Percentiles rank a stretch among this genome's conserved stretches.
Evolutionary conservation across 2,329 filamentous ascomycete genomes (phyloP).

Genomic region (Colletotrichum spaethianum): DNA sequence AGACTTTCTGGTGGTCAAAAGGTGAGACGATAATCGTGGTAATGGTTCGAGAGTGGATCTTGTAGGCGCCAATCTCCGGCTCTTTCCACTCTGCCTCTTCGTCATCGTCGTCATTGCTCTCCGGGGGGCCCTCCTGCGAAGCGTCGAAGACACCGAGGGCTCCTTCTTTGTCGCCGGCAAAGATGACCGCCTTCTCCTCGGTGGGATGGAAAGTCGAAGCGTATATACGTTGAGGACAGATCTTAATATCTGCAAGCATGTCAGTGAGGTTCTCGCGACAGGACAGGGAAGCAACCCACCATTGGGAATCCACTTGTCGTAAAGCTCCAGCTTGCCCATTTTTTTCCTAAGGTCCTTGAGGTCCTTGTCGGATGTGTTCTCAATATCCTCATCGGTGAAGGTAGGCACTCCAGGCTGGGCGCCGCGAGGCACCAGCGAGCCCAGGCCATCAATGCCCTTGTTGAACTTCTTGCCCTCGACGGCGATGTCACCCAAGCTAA

Average conservation of each 20-base stretch:
- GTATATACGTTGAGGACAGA: slow-evolving; percentile 90
- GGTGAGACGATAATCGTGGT: slow-evolving; percentile 85
- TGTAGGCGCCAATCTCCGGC: slow-evolving; percentile 89
- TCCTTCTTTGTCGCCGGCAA: slow-evolving; percentile 95
- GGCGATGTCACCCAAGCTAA: slow-evolving; percentile 82
- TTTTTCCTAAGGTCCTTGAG: slow-evolving; percentile 80
- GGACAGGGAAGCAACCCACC: slow-evolving; percentile 62
- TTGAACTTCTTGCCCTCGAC: slow-evolving; percentile 86
- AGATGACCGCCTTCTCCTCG: slow-evolving; percentile 86
- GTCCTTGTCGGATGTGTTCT: slow-evolving; percentile 82
- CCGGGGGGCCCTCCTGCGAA: slow-evolving; percentile 73
- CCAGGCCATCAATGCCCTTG: slow-evolving; percentile 75
- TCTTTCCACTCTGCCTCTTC: slow-evolving; percentile 67
- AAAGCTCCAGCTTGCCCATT: slow-evolving; percentile 84
- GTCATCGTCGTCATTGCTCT: slow-evolving; percentile 76
- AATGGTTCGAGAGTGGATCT: slow-evolving; percentile 91
- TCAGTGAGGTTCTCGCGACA: not conserved
- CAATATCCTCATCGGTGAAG: slow-evolving; percentile 87
- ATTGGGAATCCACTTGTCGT: slow-evolving; percentile 87
- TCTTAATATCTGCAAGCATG: slow-evolving; percentile 79
- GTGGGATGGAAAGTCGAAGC: slow-evolving; percentile 91
- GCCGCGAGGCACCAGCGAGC: slow-evolving; percentile 71
- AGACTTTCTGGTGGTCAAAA: slow-evolving; percentile 80
- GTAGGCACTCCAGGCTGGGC: slow-evolving; percentile 88
- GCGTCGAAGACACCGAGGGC: slow-evolving; percentile 93